Base-by-base conservation (phyloP, 2,329 filamentous ascomycete species). In the Monilinia aucupariae region DNA sequence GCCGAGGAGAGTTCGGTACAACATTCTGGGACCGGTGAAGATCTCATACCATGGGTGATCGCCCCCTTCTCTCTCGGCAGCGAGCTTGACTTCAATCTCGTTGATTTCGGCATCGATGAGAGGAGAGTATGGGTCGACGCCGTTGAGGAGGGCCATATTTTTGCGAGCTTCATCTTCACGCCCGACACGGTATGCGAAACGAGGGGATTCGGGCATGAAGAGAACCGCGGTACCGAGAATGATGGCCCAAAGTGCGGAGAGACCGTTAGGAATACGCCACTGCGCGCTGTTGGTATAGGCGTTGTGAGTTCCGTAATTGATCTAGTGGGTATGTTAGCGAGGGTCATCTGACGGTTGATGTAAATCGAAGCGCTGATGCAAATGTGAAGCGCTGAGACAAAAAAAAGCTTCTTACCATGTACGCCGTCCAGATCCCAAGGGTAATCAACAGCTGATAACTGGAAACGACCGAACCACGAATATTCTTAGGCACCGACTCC, bases 391-490 rank as follows among this genome's bases (percentile, higher is more conserved):
- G 65, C 71, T 68, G n/a, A n/a, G n/a, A n/a, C n/a, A n/a, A n/a
- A 30, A 6, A 6, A 6, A 6, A 30, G 27, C 27, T 3, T 3
- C 27, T 6, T 62, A 83, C 78, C 74, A 82, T 79, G 69, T 83
- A 81, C 45, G 80, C 78, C 30, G 76, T 76, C 78, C 80, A 85
- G 72, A 90, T 88, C 54, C 87, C 87, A 34, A 88, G 77, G 0
- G 86, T 89, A 71, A 89, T 86, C 72, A 88, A 83, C 3, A 89
- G 80, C 76, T 89, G 87, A 74, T 89, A 89, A 59, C 80, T 82
- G 1, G 82, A 80, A 34, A 89, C 81, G 47, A 89, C 78, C 8
- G 85, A 78, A 69, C 85, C 85, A 68, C 87, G 82, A 58, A 89
- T 82, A 64, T 84, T 81, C 65, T 84, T 80, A 0, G 87, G 87